Percentiles rank a stretch among this genome's conserved stretches.
phyloP scores from a whole-genome alignment of 306 rosid species.

The Oemleria cerasiformis region DNA sequence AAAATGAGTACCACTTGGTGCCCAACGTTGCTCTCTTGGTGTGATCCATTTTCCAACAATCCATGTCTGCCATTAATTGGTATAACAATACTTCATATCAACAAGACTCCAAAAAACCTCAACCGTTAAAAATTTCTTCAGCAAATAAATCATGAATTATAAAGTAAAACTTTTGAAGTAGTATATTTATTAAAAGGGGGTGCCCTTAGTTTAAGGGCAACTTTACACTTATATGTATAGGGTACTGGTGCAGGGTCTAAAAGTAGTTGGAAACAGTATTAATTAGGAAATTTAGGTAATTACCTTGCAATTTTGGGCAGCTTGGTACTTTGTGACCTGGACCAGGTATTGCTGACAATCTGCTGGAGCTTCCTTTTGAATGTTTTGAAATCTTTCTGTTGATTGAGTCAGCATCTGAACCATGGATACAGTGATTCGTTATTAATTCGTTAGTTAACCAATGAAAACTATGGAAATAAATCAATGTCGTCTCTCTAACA shows the following conservation, averaged over 20 bases:
- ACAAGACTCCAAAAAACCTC: too few relatives aligned
- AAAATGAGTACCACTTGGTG: constrained; percentile 85
- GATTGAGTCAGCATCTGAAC: constrained; percentile 89
- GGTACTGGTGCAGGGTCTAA: not conserved
- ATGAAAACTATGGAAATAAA: not conserved
- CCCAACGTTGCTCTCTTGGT: constrained; percentile 85
- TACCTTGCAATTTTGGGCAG: constrained; percentile 87
- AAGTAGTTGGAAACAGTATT: not conserved
- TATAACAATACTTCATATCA: not conserved
- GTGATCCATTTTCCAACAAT: constrained; percentile 98
- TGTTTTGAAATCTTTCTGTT: constrained; percentile 72
- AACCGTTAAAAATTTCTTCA: too few relatives aligned
- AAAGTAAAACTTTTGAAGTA: too few relatives aligned
- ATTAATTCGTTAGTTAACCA: not conserved
- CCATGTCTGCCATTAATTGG: constrained; percentile 56
- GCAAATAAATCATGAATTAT: too few relatives aligned
- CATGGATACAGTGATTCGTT: not conserved
- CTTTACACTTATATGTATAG: not conserved
- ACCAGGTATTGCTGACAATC: constrained; percentile 81
- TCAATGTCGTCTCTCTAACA: not conserved
- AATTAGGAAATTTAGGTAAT: not conserved
- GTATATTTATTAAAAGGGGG: not conserved
- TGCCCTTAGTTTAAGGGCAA: not conserved
- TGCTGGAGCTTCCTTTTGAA: constrained; percentile 82
- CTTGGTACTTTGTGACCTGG: constrained; percentile 91